phyloP scores from a whole-genome alignment of 352 stramenopile species.

The Pythium sp. region DNA sequence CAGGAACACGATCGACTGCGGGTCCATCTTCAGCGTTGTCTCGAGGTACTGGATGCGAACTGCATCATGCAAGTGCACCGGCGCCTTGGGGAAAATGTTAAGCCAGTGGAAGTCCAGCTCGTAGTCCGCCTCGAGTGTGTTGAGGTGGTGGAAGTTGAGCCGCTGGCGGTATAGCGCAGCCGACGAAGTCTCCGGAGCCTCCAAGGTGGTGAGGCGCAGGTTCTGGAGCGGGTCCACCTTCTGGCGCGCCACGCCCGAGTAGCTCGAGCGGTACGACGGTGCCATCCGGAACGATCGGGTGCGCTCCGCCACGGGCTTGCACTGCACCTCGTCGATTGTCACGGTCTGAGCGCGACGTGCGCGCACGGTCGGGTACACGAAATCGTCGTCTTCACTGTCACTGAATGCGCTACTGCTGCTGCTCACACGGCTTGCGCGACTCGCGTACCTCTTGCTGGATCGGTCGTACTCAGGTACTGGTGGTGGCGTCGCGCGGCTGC shows the following conservation, averaged over 20 bases:
- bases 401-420: constrained; percentile 11
- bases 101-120: constrained; percentile 78
- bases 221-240: constrained; percentile 2
- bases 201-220: constrained; percentile 9
- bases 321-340: constrained; percentile 26
- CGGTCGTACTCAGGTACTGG: constrained; percentile 18
- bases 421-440: constrained; percentile 5
- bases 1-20: constrained; percentile 54
- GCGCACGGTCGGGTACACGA: constrained; percentile 19
- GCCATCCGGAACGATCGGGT: constrained; percentile 23
- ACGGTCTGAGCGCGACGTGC: constrained; percentile 42
- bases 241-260: constrained; percentile 1
- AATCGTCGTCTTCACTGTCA: constrained; percentile 23
- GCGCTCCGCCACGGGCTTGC: constrained; percentile 16
- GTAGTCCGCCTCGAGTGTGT: constrained; percentile 56
- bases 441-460: constrained; percentile 11
- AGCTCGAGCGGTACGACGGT: constrained; percentile 14
- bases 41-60: constrained; percentile 54
- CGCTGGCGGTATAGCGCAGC: constrained; percentile 6
- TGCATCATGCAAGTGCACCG: constrained; percentile 32
- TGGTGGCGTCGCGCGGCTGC: not conserved
- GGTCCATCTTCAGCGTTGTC: constrained; percentile 55
- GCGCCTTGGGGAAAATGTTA: constrained; percentile 78
- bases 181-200: not conserved
- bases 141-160: constrained; percentile 46